phyloP scores from a whole-genome alignment of 352 stramenopile species.

The Phytophthora agathidicida region DNA sequence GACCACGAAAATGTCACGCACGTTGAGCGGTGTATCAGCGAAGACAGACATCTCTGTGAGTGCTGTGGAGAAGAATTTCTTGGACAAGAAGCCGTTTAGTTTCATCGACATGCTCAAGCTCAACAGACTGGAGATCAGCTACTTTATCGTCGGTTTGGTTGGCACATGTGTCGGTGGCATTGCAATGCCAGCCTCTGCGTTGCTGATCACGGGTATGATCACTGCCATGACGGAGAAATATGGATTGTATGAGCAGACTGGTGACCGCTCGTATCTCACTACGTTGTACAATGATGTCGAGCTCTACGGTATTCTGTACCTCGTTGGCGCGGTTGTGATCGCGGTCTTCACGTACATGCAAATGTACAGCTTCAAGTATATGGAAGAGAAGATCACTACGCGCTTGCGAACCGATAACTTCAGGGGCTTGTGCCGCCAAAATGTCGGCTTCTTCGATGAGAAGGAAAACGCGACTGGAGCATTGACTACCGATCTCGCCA shows the following conservation, averaged over 20 bases:
- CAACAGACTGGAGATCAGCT: slow-evolving; percentile 15
- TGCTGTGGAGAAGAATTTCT: slow-evolving; percentile 24
- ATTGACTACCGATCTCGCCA: slow-evolving; percentile 56
- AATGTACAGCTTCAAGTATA: slow-evolving; percentile 54
- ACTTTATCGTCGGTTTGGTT: slow-evolving; percentile 24
- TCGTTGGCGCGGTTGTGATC: slow-evolving; percentile 37
- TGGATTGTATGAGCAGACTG: slow-evolving; percentile 30
- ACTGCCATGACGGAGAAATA: slow-evolving; percentile 57
- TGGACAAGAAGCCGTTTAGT: slow-evolving; percentile 21
- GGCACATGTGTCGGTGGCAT: slow-evolving; percentile 34
- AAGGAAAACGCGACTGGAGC: slow-evolving; percentile 65
- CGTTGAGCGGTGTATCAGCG: slow-evolving; percentile 10
- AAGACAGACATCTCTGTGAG: slow-evolving; percentile 25
- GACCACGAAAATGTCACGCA: slow-evolving; percentile 11
- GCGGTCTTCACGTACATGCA: slow-evolving; percentile 45
- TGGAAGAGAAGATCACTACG: slow-evolving; percentile 56
- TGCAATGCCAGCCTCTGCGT: slow-evolving; percentile 37
- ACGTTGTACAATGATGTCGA: slow-evolving; percentile 45
- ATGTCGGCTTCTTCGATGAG: slow-evolving; percentile 80
- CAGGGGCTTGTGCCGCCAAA: slow-evolving; percentile 40
- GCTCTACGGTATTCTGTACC: slow-evolving; percentile 30
- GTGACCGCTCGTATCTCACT: slow-evolving; percentile 30
- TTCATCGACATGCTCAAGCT: slow-evolving; percentile 12
- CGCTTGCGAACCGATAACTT: slow-evolving; percentile 55
- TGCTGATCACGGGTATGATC: slow-evolving; percentile 54